These are phyloP conservation scores for Sphagnum contortum DNA, from an alignment of 225 moss, liverwort and hornwort genomes.

Conservation along the genomic window DNA sequence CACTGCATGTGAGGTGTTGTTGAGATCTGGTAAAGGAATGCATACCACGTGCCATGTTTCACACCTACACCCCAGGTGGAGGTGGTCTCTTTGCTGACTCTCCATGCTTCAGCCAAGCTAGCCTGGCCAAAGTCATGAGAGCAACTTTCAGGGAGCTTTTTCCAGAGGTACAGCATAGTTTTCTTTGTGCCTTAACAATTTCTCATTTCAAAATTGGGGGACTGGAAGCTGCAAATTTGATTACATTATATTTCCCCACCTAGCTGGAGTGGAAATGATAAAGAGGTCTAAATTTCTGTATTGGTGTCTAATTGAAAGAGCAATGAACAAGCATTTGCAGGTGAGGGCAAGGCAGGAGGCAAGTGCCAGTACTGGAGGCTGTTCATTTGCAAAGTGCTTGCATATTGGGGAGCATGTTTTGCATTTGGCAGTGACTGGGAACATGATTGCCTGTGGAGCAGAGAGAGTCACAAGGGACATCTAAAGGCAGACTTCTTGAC, in stretches of 20 bases:
- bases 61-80: constrained; percentile 64
- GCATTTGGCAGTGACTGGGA: constrained; percentile 88
- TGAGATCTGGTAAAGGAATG: constrained; percentile 72
- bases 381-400: constrained; percentile 84
- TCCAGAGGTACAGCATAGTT: constrained; percentile 54
- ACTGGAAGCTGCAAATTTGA: too few species aligned
- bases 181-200: too few species aligned
- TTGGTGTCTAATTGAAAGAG: too few species aligned
- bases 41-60: constrained; percentile 95
- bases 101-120: constrained; percentile 97
- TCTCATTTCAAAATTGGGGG: too few species aligned
- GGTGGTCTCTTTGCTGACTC: constrained; percentile 87
- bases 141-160: constrained; percentile 63
- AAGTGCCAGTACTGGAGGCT: constrained; percentile 37
- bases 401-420: constrained; percentile 85
- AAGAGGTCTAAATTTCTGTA: too few species aligned
- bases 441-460: neutral
- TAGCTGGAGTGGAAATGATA: too few species aligned
- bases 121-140: constrained; percentile 70
- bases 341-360: constrained; percentile 39
- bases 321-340: constrained; percentile 17
- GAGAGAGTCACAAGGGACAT: too few species aligned
- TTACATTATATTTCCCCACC: too few species aligned
- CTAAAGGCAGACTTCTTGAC: too few species aligned
- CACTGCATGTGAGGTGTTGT: constrained; percentile 72